Evolutionary conservation across 2,329 filamentous ascomycete genomes (phyloP), one percentile per base, ranked within the genome.

Genomic region (Penicillium sp.): DNA sequence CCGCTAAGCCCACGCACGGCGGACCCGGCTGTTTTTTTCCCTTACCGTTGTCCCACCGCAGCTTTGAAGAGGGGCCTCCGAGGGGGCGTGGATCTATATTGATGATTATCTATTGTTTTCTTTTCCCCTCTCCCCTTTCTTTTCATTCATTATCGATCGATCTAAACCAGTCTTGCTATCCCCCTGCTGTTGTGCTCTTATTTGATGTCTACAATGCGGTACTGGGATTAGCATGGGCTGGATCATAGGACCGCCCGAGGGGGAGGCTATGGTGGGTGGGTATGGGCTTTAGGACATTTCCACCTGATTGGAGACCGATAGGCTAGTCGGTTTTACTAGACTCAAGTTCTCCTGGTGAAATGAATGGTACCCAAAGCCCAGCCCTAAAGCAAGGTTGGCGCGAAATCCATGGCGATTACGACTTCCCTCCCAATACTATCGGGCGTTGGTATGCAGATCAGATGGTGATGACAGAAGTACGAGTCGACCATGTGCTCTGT

Each of bases 381-480:
- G 24, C 26, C 32, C 20, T 39, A 34, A 55, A 46, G 50, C 43
- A 56, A 54, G 51, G 51, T 37, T 43, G 32, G 34, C 24, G 9
- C 4, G 39, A 42, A 27, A 15, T 9, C 29, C 9, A 53, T 32
- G 24, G 17, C 36, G 30, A 54, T 48, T 63, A 62, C 60, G 59
- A 58, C 57, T 46, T 33, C 50, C 40, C 15, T 52, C 40, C 15
- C 9, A 45, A 43, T 43, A 42, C 34, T 34, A 51, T 43, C 44
- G 52, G 44, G 30, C 21, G 49, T 24, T 55, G 47, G 47, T 54
- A 55, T 49, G 48, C 44, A 55, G 57, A 56, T 51, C 52, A 51
- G 32, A n/a, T 41, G 37, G 32, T 32, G 7, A 34, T 54, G 48
- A 51, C 55, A 49, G 39, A 55, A 43, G 49, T 49, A 54, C 37